A percentile compares a stretch with the other conserved stretches of the same genome.
Evolutionary conservation across 73 alveolate genomes (phyloP).

Genomic region (Paraurostyla sp.): DNA sequence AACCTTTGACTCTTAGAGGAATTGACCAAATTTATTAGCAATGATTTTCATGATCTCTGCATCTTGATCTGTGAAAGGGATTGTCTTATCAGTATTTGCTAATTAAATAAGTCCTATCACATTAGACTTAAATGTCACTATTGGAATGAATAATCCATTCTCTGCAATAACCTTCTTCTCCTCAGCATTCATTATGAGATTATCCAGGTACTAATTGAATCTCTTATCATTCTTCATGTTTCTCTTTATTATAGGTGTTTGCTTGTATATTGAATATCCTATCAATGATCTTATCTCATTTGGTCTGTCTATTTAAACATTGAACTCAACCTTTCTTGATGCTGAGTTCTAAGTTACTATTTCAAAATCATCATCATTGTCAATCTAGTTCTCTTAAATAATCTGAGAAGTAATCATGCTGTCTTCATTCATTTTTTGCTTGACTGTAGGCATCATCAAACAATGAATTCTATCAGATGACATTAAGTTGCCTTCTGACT

Average conservation of each 20-base stretch:
- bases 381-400: neutral
- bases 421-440: neutral
- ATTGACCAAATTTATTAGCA: neutral
- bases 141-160: neutral
- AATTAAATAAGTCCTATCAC: conserved; percentile 32
- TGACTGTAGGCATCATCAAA: too few relatives aligned
- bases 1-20: neutral
- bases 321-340: neutral
- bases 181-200: neutral
- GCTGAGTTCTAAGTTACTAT: neutral
- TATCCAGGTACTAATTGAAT: conserved; percentile 2
- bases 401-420: neutral
- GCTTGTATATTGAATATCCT: neutral
- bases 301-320: too few relatives aligned
- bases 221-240: conserved; percentile 38
- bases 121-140: neutral
- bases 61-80: conserved; percentile 22
- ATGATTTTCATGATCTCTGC: neutral
- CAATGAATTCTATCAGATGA: too few relatives aligned
- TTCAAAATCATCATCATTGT: neutral
- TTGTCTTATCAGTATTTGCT: neutral
- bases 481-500: too few relatives aligned
- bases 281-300: neutral
- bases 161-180: neutral
- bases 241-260: neutral